Conservation (phyloP, 768 basidiomycete genomes). For the Tricholoma terreum region DNA sequence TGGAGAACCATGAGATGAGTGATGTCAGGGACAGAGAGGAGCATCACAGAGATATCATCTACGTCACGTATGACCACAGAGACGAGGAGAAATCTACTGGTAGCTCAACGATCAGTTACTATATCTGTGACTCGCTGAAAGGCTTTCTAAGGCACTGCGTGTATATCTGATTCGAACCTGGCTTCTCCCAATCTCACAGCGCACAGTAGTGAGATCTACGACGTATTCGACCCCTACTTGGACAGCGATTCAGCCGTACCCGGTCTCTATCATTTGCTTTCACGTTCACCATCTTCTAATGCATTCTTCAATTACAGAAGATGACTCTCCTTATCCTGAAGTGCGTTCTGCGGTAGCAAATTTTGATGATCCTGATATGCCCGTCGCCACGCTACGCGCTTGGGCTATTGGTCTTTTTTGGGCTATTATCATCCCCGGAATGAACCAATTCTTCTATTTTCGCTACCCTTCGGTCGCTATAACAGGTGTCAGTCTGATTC, state of each 20-base stretch:
- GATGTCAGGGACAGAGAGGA: slow-evolving; percentile 28
- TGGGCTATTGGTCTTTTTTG: slow-evolving; percentile 58
- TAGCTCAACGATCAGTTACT: slow-evolving; percentile 6
- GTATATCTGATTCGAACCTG: slow-evolving; percentile 17
- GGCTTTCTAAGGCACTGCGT: slow-evolving; percentile 16
- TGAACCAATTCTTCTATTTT: slow-evolving; percentile 80
- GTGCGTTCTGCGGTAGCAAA: slow-evolving; percentile 76
- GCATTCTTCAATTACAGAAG: slow-evolving; percentile 28
- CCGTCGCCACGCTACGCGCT: slow-evolving; percentile 53
- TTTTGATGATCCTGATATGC: slow-evolving; percentile 66
- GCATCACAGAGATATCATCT: slow-evolving; percentile 18
- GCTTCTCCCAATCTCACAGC: slow-evolving; percentile 25
- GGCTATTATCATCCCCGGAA: slow-evolving; percentile 61
- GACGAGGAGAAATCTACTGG: slow-evolving; percentile 35
- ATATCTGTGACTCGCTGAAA: slow-evolving; percentile 3
- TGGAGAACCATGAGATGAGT: slow-evolving; percentile 37
- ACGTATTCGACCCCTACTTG: slow-evolving; percentile 36
- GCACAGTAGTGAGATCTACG: slow-evolving; percentile 25
- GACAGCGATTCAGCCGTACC: slow-evolving; percentile 26
- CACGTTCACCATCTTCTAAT: not conserved
- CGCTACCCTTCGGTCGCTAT: slow-evolving; percentile 66
- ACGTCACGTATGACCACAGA: slow-evolving; percentile 20
- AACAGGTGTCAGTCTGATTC: slow-evolving; percentile 38
- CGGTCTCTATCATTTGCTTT: slow-evolving; percentile 1
- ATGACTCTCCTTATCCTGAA: slow-evolving; percentile 86